Conservation (phyloP, 805 yeast genomes). For the Starmerella lactis-condensi region DNA sequence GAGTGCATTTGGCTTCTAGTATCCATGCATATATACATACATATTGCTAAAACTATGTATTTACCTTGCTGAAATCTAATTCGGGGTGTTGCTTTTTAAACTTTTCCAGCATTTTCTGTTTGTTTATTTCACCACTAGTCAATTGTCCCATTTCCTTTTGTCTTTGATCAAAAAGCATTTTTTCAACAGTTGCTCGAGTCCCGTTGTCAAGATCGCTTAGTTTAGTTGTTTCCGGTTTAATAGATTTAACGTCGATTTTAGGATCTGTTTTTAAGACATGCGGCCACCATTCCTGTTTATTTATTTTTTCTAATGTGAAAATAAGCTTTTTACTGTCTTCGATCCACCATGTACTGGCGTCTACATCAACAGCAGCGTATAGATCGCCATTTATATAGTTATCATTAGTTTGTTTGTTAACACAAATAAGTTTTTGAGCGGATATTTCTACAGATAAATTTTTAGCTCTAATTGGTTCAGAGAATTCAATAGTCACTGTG, state of each 20-base stretch:
- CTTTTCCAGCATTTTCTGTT: conserved; percentile 22
- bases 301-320: conserved; percentile 24
- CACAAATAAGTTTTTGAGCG: conserved; percentile 16
- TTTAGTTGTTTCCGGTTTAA: conserved; percentile 27
- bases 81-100: conserved; percentile 30
- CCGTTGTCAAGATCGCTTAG: conserved; percentile 27
- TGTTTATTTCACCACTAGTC: conserved; percentile 24
- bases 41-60: conserved; percentile 6
- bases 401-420: conserved; percentile 13
- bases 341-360: conserved; percentile 28
- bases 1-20: conserved; percentile 47
- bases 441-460: conserved; percentile 20
- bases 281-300: conserved; percentile 31
- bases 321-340: conserved; percentile 25
- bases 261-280: conserved; percentile 27
- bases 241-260: conserved; percentile 25
- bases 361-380: conserved; percentile 21
- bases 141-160: conserved; percentile 27
- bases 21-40: conserved; percentile 1
- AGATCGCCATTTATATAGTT: conserved; percentile 25
- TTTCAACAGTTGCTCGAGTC: conserved; percentile 29
- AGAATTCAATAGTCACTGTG: conserved; percentile 23
- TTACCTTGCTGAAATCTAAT: conserved; percentile 25
- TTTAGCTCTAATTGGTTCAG: conserved; percentile 23
- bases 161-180: conserved; percentile 31